phyloP scores from a whole-genome alignment of 768 basidiomycete genomes.

The Termitomyces heimii region DNA sequence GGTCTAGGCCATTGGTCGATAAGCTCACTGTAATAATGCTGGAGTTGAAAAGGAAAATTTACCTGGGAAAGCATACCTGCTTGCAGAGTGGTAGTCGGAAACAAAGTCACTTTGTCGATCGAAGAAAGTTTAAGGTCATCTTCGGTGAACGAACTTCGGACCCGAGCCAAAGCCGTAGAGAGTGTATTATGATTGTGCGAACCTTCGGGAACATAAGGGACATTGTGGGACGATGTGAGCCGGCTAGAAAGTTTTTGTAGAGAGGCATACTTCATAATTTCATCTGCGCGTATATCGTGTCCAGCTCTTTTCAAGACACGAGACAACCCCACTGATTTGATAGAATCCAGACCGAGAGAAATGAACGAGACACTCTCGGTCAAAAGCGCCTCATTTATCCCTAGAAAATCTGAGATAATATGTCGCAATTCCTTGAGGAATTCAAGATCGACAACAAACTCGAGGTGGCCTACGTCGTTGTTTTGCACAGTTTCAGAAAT shows the following conservation, averaged over 20 bases:
- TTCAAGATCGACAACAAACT: constrained; percentile 8
- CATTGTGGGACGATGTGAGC: background rate
- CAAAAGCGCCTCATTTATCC: constrained; percentile 16
- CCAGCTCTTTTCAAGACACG: constrained; percentile 26
- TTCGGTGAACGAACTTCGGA: constrained; percentile 5
- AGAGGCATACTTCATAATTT: constrained; percentile 28
- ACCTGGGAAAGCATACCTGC: constrained; percentile 48
- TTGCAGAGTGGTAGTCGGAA: constrained; percentile 38
- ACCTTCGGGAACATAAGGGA: background rate
- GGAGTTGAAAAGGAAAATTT: constrained; percentile 1
- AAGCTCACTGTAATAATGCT: background rate
- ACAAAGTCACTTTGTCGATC: constrained; percentile 27
- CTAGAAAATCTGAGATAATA: constrained; percentile 22
- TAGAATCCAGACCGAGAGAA: constrained; percentile 42
- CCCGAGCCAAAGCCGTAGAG: background rate
- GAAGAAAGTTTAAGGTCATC: constrained; percentile 15
- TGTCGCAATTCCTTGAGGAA: constrained; percentile 11
- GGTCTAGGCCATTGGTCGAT: constrained; percentile 18
- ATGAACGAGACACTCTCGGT: constrained; percentile 29
- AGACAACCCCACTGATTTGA: constrained; percentile 39
- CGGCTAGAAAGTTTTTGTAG: constrained; percentile 12
- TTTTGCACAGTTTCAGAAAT: background rate
- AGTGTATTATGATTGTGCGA: background rate
- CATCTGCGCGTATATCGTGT: constrained; percentile 25
- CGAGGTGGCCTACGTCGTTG: background rate